phyloP scores from a whole-genome alignment of 2,329 filamentous ascomycete genomes.

The Trichoderma lentiforme region DNA sequence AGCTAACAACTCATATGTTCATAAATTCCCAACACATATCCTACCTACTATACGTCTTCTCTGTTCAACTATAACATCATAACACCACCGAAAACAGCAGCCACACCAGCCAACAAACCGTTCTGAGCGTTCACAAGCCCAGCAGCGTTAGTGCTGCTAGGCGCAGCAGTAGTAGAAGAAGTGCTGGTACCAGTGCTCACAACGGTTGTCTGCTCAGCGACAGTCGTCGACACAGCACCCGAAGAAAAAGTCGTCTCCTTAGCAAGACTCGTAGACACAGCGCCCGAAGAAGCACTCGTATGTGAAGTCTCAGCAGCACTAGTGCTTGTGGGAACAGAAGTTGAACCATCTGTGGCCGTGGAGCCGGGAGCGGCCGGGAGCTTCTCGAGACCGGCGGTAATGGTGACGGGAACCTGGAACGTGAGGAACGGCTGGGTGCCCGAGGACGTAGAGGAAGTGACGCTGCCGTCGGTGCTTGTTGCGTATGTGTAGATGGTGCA shows the following conservation, averaged over 20 bases:
- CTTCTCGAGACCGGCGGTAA: slow-evolving; percentile 39
- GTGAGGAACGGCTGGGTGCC: slow-evolving; percentile 23
- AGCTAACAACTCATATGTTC: background rate
- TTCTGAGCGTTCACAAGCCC: slow-evolving; percentile 34
- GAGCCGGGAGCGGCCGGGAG: slow-evolving; percentile 23
- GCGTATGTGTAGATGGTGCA: slow-evolving; percentile 22
- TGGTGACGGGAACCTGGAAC: slow-evolving; percentile 30
- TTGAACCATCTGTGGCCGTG: background rate
- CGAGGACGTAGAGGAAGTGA: background rate
- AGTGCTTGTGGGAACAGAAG: slow-evolving; percentile 20
- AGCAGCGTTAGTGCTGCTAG: slow-evolving; percentile 29
- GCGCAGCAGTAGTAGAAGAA: slow-evolving; percentile 20
- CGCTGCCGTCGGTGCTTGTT: background rate
- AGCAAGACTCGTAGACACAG: background rate
- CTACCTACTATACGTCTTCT: background rate
- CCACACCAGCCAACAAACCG: slow-evolving; percentile 35
- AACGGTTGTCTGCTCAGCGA: slow-evolving; percentile 4
- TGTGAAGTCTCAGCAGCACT: background rate
- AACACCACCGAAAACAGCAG: slow-evolving; percentile 34
- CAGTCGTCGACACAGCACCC: slow-evolving; percentile 13
- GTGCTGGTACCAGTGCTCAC: background rate
- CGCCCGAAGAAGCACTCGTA: background rate
- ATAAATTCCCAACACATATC: background rate
- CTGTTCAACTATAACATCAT: slow-evolving; percentile 32
- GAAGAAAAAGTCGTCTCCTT: slow-evolving; percentile 6